Evolutionary conservation across 2,329 filamentous ascomycete genomes (phyloP).

Genomic region (Graphilbum ipis-grandicollis): DNA sequence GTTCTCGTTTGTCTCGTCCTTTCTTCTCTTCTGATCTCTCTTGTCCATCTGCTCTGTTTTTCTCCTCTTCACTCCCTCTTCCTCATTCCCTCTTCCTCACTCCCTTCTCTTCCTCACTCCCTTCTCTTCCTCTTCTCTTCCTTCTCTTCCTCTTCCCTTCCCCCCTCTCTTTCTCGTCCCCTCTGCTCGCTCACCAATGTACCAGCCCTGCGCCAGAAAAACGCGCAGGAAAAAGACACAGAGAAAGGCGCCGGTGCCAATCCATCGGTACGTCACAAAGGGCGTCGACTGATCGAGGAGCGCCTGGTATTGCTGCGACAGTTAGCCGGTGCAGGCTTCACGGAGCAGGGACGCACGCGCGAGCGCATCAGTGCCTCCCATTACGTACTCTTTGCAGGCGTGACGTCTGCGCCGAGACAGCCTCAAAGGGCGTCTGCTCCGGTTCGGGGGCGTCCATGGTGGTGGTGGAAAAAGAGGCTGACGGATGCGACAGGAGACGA

Average conservation of each 20-base stretch:
- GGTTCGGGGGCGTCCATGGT: constrained; percentile 74
- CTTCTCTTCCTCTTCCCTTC: no score
- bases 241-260: constrained; percentile 60
- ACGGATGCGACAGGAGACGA: background rate
- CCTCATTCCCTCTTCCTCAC: no score
- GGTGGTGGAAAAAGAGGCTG: background rate
- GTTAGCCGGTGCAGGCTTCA: background rate
- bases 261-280: constrained; percentile 78
- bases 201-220: constrained; percentile 90
- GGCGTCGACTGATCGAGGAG: constrained; percentile 90
- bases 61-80: no score
- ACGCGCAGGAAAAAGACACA: constrained; percentile 77
- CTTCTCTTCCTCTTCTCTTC: no score
- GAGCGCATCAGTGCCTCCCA: no score
- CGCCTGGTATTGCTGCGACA: constrained; percentile 68
- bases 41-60: no score
- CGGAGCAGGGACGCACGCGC: no score
- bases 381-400: constrained; percentile 49
- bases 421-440: constrained; percentile 80
- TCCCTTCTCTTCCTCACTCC: no score
- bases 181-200: constrained; percentile 54
- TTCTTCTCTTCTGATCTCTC: no score
- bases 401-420: constrained; percentile 72
- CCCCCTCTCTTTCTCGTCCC: no score
- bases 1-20: no score